These are phyloP conservation scores for Neurospora sp. DNA, from an alignment of 495 filamentous ascomycete species.

Conservation along the genomic window DNA sequence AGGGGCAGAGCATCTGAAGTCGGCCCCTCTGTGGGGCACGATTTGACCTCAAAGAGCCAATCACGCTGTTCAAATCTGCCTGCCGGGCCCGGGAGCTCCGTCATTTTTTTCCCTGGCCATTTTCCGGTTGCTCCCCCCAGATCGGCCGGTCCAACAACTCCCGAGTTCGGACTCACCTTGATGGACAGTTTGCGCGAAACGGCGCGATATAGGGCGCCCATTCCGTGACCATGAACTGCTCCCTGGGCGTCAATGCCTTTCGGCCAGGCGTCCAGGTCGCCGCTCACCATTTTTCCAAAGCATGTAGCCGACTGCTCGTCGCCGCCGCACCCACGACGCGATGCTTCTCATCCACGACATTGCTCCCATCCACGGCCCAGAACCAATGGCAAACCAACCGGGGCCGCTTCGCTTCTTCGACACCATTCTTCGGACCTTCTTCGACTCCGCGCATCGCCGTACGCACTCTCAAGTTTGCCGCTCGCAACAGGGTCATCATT, in stretches of 20 bases:
- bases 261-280: conserved; percentile 19
- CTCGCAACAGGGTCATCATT: conserved; percentile 15
- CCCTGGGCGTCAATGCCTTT: conserved; percentile 23
- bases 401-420: not conserved
- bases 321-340: conserved; percentile 5
- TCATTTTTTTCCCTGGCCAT: not conserved
- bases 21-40: not conserved
- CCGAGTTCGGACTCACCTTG: conserved; percentile 3
- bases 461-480: conserved; percentile 14
- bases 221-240: conserved; percentile 19
- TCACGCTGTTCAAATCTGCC: not conserved
- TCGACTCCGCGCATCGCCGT: conserved; percentile 11
- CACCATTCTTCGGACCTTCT: not conserved
- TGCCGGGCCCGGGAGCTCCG: conserved; percentile 2
- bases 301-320: not conserved
- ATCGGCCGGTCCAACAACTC: not conserved
- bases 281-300: conserved; percentile 13
- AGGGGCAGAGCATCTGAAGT: not conserved
- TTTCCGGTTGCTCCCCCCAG: not conserved
- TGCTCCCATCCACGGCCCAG: not conserved
- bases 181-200: conserved; percentile 19
- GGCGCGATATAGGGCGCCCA: conserved; percentile 15
- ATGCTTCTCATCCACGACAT: conserved; percentile 9
- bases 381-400: not conserved
- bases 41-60: not conserved